A percentile compares a stretch with the other conserved stretches of the same genome.
Conservation (phyloP, 2,329 filamentous ascomycete genomes). For the Penicillium sp. region DNA sequence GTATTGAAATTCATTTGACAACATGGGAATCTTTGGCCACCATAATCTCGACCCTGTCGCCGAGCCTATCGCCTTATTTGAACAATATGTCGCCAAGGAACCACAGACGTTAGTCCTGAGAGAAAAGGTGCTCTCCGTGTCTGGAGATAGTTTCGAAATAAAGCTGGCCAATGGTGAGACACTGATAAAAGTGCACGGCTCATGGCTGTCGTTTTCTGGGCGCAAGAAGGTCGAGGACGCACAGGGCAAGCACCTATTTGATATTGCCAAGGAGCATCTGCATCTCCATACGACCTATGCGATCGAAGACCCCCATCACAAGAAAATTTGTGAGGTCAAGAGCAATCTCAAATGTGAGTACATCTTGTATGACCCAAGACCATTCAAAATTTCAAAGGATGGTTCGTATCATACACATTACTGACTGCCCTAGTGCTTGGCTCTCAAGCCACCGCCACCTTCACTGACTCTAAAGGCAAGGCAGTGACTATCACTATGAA, state of each 20-base stretch:
- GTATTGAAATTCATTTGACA: too few relatives aligned
- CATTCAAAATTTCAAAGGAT: background rate
- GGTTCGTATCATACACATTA: background rate
- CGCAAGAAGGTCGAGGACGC: constrained; percentile 29
- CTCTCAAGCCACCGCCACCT: constrained; percentile 46
- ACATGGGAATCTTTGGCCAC: constrained; percentile 19
- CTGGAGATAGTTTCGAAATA: constrained; percentile 68
- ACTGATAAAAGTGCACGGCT: constrained; percentile 62
- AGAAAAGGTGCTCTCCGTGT: constrained; percentile 65
- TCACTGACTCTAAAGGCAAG: constrained; percentile 60
- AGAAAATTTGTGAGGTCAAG: constrained; percentile 61
- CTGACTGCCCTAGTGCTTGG: constrained; percentile 24
- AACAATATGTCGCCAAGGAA: constrained; percentile 20
- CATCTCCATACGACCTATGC: constrained; percentile 28
- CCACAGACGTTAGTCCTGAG: constrained; percentile 59
- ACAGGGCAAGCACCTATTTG: constrained; percentile 24
- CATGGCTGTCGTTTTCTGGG: constrained; percentile 43
- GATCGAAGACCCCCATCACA: constrained; percentile 48
- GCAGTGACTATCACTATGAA: constrained; percentile 59
- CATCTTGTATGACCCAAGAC: background rate
- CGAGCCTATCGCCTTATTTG: constrained; percentile 25
- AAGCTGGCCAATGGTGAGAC: constrained; percentile 58
- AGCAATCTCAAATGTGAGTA: constrained; percentile 58
- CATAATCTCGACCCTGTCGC: constrained; percentile 20
- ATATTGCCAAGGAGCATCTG: constrained; percentile 28